Conservation (phyloP, 2,329 filamentous ascomycete species). For the Botrytis fabae region DNA sequence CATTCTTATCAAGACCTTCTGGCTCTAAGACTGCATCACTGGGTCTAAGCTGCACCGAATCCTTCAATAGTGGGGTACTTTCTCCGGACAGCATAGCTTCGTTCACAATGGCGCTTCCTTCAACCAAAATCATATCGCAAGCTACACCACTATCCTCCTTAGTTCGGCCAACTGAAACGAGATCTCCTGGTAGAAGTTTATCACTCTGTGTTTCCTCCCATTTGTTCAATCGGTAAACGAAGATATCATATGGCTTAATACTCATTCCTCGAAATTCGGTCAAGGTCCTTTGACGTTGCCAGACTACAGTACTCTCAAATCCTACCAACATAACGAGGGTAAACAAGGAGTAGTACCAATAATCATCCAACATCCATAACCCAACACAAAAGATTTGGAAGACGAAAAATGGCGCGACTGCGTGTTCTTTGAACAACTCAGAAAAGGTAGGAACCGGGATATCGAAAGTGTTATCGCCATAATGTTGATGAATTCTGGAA, state of each 20-base stretch:
- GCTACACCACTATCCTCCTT: slow-evolving; percentile 97
- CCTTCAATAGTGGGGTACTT: slow-evolving; percentile 94
- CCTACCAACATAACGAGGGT: slow-evolving; percentile 97
- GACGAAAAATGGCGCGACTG: slow-evolving; percentile 97
- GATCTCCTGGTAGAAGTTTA: slow-evolving; percentile 86
- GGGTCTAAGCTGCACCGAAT: slow-evolving; percentile 89
- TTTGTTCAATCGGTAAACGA: slow-evolving; percentile 81
- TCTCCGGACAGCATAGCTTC: slow-evolving; percentile 99
- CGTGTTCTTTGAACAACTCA: slow-evolving; percentile 97
- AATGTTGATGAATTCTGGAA: slow-evolving; percentile 81
- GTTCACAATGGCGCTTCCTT: slow-evolving; percentile 96
- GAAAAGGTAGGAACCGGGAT: slow-evolving; percentile 95
- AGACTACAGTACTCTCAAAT: slow-evolving; percentile 98
- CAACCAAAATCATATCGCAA: slow-evolving; percentile 93
- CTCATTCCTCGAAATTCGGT: slow-evolving; percentile 98
- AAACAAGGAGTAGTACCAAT: slow-evolving; percentile 99
- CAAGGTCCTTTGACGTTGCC: slow-evolving; percentile 94
- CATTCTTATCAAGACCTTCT: slow-evolving; percentile 93
- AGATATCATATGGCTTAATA: slow-evolving; percentile 97
- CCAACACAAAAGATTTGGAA: slow-evolving; percentile 99
- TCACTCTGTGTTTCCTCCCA: slow-evolving; percentile 91
- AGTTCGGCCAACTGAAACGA: slow-evolving; percentile 87
- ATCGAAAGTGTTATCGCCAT: slow-evolving; percentile 94
- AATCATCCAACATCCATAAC: slow-evolving; percentile 97
- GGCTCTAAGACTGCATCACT: slow-evolving; percentile 77